phyloP scores from a whole-genome alignment of 2,329 filamentous ascomycete genomes.

The Zalaria obscura region DNA sequence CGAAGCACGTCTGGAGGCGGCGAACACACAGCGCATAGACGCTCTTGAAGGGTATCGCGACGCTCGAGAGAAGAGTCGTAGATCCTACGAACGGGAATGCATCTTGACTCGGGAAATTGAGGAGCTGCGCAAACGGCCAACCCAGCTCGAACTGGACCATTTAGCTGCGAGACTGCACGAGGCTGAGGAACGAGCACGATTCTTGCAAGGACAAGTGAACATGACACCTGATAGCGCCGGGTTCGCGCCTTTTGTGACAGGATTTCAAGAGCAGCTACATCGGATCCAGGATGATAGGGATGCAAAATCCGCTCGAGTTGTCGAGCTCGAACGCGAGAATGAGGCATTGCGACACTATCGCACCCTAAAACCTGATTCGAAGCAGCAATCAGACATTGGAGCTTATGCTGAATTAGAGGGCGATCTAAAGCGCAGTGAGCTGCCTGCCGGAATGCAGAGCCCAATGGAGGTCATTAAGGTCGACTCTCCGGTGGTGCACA shows the following conservation, averaged over 20 bases:
- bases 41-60: slow-evolving; percentile 17
- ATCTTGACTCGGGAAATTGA: slow-evolving; percentile 12
- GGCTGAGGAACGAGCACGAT: background rate
- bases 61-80: slow-evolving; percentile 20
- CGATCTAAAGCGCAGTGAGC: background rate
- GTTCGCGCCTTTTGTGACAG: background rate
- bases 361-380: background rate
- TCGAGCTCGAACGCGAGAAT: background rate
- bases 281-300: background rate
- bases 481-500: background rate
- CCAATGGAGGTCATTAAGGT: background rate
- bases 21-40: slow-evolving; percentile 27
- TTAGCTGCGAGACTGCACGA: background rate
- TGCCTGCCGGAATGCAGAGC: background rate
- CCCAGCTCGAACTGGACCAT: background rate
- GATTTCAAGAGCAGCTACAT: background rate
- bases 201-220: background rate
- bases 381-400: background rate
- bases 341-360: background rate
- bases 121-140: slow-evolving; percentile 4
- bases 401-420: background rate
- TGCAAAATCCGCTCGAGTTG: background rate
- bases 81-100: slow-evolving; percentile 14
- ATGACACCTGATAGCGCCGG: background rate
- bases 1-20: slow-evolving; percentile 22